Evolutionary conservation across 768 basidiomycete species (phyloP), one percentile per base, ranked within the genome.

Genomic region (Mycena maculata): DNA sequence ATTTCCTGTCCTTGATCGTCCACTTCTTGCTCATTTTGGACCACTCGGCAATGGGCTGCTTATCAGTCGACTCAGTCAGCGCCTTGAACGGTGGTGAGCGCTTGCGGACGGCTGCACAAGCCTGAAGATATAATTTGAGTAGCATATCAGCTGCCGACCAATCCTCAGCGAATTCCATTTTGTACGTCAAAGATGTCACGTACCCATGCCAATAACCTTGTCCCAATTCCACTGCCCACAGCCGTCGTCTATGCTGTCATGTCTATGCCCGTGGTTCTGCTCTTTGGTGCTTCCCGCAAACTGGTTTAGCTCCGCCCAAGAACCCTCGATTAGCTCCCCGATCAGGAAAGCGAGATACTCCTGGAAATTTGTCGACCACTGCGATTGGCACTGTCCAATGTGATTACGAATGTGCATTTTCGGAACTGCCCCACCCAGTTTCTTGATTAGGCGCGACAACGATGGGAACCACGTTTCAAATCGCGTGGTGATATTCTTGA

Each of bases 401-500:
- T 79, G 78, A 28, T 71, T 70, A 12, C 68, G 60, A n/a, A 78
- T 60, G 63, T 80, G 79, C 71, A 76, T 68, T 39, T 76, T 79
- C 0, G 76, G 77, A 25, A 79, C 69, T 1, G 71, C 72, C 1
- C 76, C 76, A 3, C n/a, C 5, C 7, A 53, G 31, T 10, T 33
- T 23, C 16, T 20, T 28, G 42, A 79, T 69, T 1, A 70, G 68
- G 1, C 72, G 75, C 13, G 50, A 12, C 31, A 53, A n/a, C 4
- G 50, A 38, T 13, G 33, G 50, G 50, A 53, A 53, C 50, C 50
- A 53, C 31, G 11, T 30, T 16, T 38, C 36, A 1, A 77, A 49
- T 73, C 41, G 67, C 60, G 11, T 33, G 6, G 49, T 74, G n/a
- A 44, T 44, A 13, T 36, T 36, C 42, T 44, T 44, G n/a, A 44